Evolutionary conservation across 441 rosid species (phyloP).

Genomic region (Eruca vesicaria): DNA sequence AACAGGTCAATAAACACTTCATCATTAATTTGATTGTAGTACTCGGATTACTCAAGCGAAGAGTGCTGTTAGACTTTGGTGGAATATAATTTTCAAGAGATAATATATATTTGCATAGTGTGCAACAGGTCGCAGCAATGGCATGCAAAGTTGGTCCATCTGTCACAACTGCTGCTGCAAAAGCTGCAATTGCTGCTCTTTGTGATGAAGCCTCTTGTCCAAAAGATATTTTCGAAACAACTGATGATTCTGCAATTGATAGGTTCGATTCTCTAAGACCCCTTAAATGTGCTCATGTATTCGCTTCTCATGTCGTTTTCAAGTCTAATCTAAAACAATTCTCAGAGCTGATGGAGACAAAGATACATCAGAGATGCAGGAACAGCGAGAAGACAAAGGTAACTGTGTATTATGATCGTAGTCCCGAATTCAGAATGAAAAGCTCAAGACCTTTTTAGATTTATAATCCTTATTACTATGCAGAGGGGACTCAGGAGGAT

Average conservation of each 20-base stretch:
- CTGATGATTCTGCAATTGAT: constrained; percentile 27
- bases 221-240: constrained; percentile 51
- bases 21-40: background rate
- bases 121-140: constrained; percentile 58
- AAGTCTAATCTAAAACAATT: constrained; percentile 4
- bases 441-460: background rate
- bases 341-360: constrained; percentile 44
- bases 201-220: constrained; percentile 78
- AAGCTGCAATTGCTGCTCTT: constrained; percentile 72
- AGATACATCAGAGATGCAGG: constrained; percentile 43
- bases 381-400: constrained; percentile 29
- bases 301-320: background rate
- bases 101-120: constrained; percentile 1
- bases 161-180: constrained; percentile 72
- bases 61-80: background rate
- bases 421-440: background rate
- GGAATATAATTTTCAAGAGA: background rate
- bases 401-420: background rate
- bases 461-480: background rate
- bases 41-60: background rate
- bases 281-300: background rate
- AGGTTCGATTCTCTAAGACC: constrained; percentile 40
- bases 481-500: constrained; percentile 45
- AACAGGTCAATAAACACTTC: constrained; percentile 42
- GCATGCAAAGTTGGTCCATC: constrained; percentile 66